phyloP scores from a whole-genome alignment of 345 rosid genomes.

The Abelmoschus esculentus region DNA sequence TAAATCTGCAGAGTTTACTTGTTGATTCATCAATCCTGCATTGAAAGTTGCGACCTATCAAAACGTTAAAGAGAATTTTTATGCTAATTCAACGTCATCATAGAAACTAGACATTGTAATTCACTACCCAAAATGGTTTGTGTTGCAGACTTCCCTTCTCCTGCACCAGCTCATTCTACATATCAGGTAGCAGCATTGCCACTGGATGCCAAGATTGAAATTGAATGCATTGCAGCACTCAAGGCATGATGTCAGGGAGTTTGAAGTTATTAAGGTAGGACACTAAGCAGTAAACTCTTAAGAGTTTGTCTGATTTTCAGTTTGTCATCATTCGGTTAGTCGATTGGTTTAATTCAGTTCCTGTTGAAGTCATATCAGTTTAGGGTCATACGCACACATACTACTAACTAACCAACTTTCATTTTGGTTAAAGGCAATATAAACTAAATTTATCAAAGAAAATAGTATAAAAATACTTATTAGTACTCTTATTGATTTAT shows the following conservation, averaged over 20 bases:
- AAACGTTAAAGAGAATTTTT: background rate
- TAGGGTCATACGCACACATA: background rate
- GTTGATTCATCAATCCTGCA: background rate
- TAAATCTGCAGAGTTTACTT: background rate
- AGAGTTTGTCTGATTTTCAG: background rate
- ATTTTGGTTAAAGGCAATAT: too few relatives aligned
- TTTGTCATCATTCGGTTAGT: too few relatives aligned
- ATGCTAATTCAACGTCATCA: background rate
- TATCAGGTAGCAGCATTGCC: conserved; percentile 97
- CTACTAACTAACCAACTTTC: too few relatives aligned
- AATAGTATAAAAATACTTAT: background rate
- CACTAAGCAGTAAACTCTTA: background rate
- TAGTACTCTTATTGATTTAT: background rate
- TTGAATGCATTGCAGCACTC: conserved; percentile 88
- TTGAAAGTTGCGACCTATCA: background rate
- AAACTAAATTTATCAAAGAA: background rate
- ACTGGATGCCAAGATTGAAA: conserved; percentile 78
- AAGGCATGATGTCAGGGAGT: conserved; percentile 5
- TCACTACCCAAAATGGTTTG: background rate
- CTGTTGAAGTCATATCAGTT: background rate
- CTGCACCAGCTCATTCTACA: conserved; percentile 83
- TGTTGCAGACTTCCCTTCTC: conserved; percentile 74
- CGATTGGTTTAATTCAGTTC: background rate
- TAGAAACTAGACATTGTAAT: background rate
- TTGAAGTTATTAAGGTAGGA: background rate